Base-by-base conservation (phyloP, 2,329 filamentous ascomycete species). In the Simplicillium sp. region DNA sequence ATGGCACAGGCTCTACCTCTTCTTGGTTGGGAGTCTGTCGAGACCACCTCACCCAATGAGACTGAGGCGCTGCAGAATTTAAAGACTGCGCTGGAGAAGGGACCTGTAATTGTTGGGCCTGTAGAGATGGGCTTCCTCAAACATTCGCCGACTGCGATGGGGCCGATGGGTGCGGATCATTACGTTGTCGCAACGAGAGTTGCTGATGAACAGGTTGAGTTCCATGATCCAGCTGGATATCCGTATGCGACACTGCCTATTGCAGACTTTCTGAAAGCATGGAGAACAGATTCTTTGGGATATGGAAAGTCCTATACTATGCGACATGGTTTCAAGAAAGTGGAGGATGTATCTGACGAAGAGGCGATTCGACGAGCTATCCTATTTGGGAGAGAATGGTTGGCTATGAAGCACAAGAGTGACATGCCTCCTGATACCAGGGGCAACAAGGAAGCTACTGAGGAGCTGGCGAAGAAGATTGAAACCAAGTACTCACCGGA, bases 281-380 rank as follows among this genome's bases (percentile, higher is more conserved):
- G 47, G 47, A 43, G 40, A 28, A 35, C 46, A 3, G 46, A 46
- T n/a, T 37, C 41, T 9, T 42, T 49, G 9, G 47, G 42, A 1
- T 48, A 49, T 17, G 47, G 45, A 14, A 41, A 44, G 31, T 43
- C 47, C 7, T 49, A 43, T 16, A 48, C 43, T 34, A 48, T 49
- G 47, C 43, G 47, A 32, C 42, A 36, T 32, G 36, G 37, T n/a
- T 48, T 49, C 37, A 34, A 33, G 5, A 44, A 40, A 29, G 5
- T 44, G 4, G 38, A 48, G 16, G 12, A 15, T 3, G 11, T 44
- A 11, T 37, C 40, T 9, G 47, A 49, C 20, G 45, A 48, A n/a
- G 45, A 49, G 2, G 42, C 46, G 25, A 47, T 49, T 29, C 28
- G 38, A 15, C 41, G 47, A 12, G 43, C 43, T 4, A 43, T 48